Evolutionary conservation across 352 stramenopile species (phyloP), one percentile per base, ranked within the genome.

Genomic region (Globisporangium sylvaticum): DNA sequence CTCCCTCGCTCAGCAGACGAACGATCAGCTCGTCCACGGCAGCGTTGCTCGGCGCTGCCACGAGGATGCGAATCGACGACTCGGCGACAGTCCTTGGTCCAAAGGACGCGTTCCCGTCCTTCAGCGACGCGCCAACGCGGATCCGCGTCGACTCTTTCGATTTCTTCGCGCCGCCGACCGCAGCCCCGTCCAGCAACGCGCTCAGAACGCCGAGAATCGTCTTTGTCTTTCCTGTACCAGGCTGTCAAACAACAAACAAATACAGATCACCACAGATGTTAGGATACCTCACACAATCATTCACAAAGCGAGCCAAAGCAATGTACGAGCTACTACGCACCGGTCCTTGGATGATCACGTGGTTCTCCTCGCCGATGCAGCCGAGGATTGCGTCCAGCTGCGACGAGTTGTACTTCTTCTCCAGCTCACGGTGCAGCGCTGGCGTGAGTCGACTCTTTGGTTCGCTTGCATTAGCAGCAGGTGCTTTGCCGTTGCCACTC

Each of bases 171-270:
- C 76, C 73, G 3, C 74, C 77, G 6, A 92, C 56, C 3, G 82
- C 84, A 39, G 80, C 83, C 22, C 84, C 83, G 58, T 91, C 84
- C n/a, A 95, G 72, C 52, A 95, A 69, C 22, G 87, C 81, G 63
- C 76, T 91, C 34, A 91, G 69, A 8, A 93, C 71, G 8, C 87
- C 87, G 1, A 95, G 62, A 58, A 95, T 90, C 1, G 87, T 95
- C 66, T 91, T 91, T 1, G 84, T 92, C 74, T 95, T 95, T 20
- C 87, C 87, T 46, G 87, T 95, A 22, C 87, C 87, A 53, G 87
- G 87, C 83, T 92, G 64, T 10, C 24, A 63, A n/a, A 50, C 53
- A 15, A 57, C 3, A 52, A 12, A 63, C 15, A 54, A 20, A 57
- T 2, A 52, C 6, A 66, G 8, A 29, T 24, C 42, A 5, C 42